phyloP scores from a whole-genome alignment of 495 filamentous ascomycete species.

The Penicillium atrosanguineum region DNA sequence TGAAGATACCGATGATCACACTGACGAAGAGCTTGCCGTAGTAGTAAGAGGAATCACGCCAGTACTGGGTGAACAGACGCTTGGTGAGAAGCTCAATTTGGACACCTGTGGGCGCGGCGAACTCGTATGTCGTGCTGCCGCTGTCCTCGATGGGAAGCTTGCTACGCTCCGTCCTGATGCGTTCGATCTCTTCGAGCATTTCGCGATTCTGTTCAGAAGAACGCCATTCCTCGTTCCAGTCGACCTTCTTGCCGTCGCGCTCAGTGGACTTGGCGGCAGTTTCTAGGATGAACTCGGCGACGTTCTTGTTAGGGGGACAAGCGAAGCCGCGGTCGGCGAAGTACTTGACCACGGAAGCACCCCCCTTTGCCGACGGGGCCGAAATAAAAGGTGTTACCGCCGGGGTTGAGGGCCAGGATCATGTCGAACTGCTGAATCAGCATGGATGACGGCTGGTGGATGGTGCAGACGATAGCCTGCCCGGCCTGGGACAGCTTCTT shows the following conservation, averaged over 20 bases:
- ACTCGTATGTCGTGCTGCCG: constrained; percentile 49
- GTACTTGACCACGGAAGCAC: constrained; percentile 60
- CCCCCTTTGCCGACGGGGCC: constrained; percentile 68
- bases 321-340: constrained; percentile 60
- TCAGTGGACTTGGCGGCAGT: constrained; percentile 62
- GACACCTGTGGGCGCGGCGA: constrained; percentile 57
- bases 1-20: constrained; percentile 68
- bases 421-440: constrained; percentile 76
- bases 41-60: constrained; percentile 69
- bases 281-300: constrained; percentile 85
- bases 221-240: constrained; percentile 74
- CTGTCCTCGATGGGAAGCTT: constrained; percentile 40
- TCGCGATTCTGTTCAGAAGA: constrained; percentile 54
- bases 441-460: constrained; percentile 73
- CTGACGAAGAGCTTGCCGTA: constrained; percentile 72
- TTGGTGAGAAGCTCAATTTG: constrained; percentile 62
- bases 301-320: constrained; percentile 65
- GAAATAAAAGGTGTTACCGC: constrained; percentile 73
- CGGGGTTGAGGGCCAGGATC: constrained; percentile 67
- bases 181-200: constrained; percentile 58
- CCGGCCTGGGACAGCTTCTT: constrained; percentile 77
- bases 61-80: constrained; percentile 67
- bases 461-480: constrained; percentile 77
- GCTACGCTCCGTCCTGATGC: constrained; percentile 54
- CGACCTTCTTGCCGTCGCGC: constrained; percentile 49